A percentile compares a stretch with the other conserved stretches of the same genome.
Evolutionary conservation across 1,284 basidiomycete genomes (phyloP).

Genomic region (Ganoderma sinense): DNA sequence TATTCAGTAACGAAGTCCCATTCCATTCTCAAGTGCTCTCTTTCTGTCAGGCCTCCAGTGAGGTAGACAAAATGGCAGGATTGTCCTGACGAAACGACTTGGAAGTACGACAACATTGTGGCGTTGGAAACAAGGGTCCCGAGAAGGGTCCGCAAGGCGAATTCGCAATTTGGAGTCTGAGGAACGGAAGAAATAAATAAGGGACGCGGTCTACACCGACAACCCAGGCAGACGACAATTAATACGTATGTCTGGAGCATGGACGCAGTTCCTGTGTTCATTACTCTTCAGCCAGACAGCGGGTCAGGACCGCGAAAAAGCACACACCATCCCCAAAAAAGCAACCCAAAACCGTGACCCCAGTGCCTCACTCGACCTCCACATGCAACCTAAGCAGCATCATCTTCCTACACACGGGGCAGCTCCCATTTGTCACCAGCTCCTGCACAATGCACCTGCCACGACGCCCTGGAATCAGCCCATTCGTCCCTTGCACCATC

Average conservation of each 20-base stretch:
- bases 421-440: slow-evolving; percentile 36
- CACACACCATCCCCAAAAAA: background rate
- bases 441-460: slow-evolving; percentile 40
- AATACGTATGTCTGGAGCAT: background rate
- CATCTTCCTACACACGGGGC: slow-evolving; percentile 39
- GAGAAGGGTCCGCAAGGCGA: background rate
- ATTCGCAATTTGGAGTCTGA: background rate
- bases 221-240: background rate
- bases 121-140: background rate
- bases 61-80: background rate
- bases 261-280: background rate
- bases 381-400: slow-evolving; percentile 39
- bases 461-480: background rate
- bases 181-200: background rate
- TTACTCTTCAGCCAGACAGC: background rate
- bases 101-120: background rate
- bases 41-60: background rate
- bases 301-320: background rate
- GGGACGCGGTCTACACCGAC: background rate
- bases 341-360: background rate
- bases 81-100: background rate
- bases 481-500: background rate
- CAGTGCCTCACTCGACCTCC: slow-evolving; percentile 19
- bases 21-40: background rate
- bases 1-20: background rate